phyloP scores from a whole-genome alignment of 208 protist species.

The Leishmania guyanensis region DNA sequence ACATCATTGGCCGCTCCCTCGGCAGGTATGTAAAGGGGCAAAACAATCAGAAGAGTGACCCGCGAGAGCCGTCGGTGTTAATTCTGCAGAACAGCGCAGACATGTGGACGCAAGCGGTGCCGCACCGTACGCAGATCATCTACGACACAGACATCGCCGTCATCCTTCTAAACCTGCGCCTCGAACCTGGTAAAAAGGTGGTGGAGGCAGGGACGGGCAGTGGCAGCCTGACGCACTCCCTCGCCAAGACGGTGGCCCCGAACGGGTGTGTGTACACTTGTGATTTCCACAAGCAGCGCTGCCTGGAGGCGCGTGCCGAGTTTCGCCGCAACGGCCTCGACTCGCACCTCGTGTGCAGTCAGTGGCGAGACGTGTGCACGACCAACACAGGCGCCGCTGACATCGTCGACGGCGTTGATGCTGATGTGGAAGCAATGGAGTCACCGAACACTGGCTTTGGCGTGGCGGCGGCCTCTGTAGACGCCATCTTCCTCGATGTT shows the following conservation, averaged over 20 bases:
- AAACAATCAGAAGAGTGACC: conserved; percentile 67
- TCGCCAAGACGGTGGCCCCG: conserved; percentile 83
- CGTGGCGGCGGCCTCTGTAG: conserved; percentile 66
- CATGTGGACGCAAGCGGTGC: conserved; percentile 89
- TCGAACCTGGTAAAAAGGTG: conserved; percentile 74
- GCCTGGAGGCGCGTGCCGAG: conserved; percentile 74
- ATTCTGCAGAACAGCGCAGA: conserved; percentile 87
- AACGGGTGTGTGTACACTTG: conserved; percentile 82
- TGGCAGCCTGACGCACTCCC: conserved; percentile 85
- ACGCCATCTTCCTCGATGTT: conserved; percentile 94
- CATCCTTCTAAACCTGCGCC: conserved; percentile 75
- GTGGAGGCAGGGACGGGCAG: conserved; percentile 92
- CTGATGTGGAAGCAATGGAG: conserved; percentile 42
- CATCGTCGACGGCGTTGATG: conserved; percentile 34
- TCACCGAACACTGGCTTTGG: conserved; percentile 71
- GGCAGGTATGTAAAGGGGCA: conserved; percentile 62
- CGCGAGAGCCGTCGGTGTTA: conserved; percentile 46
- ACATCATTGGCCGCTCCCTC: conserved; percentile 77
- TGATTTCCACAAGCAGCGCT: conserved; percentile 90
- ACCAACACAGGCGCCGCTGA: conserved; percentile 32
- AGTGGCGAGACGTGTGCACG: conserved; percentile 87
- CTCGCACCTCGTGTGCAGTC: conserved; percentile 61
- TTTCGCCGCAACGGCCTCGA: conserved; percentile 74
- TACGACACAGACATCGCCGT: conserved; percentile 92
- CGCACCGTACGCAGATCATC: conserved; percentile 93